Percentiles rank a stretch among this genome's conserved stretches.
Conservation (phyloP, 441 rosid species). For the Pelargonium fulgidum region DNA sequence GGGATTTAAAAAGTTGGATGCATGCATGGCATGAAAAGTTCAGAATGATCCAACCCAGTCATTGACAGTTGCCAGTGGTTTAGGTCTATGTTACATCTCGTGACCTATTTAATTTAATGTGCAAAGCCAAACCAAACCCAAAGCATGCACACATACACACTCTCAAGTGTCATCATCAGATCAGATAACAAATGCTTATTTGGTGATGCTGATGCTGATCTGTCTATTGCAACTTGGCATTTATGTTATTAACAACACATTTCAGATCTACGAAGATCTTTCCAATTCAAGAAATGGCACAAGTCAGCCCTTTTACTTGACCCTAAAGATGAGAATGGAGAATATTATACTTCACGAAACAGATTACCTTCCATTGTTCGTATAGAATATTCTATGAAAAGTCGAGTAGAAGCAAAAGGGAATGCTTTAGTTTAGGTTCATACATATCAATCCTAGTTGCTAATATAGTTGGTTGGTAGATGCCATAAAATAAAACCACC, state of each 20-base stretch:
- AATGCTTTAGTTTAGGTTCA: too few relatives aligned
- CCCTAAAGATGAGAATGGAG: not conserved
- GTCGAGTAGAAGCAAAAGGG: too few relatives aligned
- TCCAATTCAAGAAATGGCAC: not conserved
- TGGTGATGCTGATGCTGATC: too few relatives aligned
- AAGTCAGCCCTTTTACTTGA: constrained; percentile 5
- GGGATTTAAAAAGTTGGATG: not conserved
- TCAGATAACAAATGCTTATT: not conserved
- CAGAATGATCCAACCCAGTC: not conserved
- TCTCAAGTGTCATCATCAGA: not conserved
- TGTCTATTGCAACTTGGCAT: not conserved
- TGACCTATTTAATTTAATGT: constrained; percentile 17
- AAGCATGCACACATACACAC: too few relatives aligned
- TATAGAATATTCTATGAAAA: too few relatives aligned
- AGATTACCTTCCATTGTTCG: too few relatives aligned
- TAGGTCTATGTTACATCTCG: constrained; percentile 22
- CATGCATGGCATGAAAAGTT: constrained; percentile 9
- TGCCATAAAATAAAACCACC: too few relatives aligned
- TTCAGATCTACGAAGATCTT: too few relatives aligned
- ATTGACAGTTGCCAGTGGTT: constrained; percentile 20
- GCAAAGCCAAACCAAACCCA: constrained; percentile 12
- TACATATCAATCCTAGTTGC: too few relatives aligned
- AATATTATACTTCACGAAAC: not conserved
- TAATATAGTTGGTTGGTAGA: too few relatives aligned
- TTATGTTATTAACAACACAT: too few relatives aligned